These are phyloP conservation scores for Lagerstroemia speciosa DNA, from an alignment of 345 rosid genomes.

Conservation along the genomic window DNA sequence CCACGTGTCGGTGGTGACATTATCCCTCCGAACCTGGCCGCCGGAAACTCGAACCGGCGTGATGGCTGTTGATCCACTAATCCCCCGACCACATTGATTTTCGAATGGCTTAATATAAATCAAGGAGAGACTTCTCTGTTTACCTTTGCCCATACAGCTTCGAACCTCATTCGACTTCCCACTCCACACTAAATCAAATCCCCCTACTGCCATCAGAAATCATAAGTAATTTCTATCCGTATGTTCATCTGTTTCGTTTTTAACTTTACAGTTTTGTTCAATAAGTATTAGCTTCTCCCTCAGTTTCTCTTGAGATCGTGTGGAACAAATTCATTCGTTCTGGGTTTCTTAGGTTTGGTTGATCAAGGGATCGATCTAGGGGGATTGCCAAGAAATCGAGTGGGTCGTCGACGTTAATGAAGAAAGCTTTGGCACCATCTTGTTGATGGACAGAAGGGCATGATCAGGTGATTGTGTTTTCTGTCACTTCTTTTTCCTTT, in stretches of 20 bases:
- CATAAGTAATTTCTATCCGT: too few relatives aligned
- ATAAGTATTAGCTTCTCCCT: not conserved
- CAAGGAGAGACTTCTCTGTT: not conserved
- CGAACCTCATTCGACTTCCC: not conserved
- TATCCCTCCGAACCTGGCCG: constrained; percentile 44
- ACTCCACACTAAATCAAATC: not conserved
- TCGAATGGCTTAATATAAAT: not conserved
- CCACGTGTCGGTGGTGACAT: constrained; percentile 53
- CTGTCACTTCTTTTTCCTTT: not conserved
- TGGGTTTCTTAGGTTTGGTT: not conserved
- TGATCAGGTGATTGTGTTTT: not conserved
- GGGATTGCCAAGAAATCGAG: not conserved
- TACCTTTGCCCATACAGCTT: not conserved
- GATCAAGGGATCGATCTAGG: not conserved
- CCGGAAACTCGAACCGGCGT: constrained; percentile 44
- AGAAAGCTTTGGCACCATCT: not conserved
- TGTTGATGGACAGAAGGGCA: not conserved
- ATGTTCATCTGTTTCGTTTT: too few relatives aligned
- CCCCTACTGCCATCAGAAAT: too few relatives aligned
- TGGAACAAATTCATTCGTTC: not conserved
- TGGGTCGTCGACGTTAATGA: not conserved
- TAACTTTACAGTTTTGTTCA: too few relatives aligned
- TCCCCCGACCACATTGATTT: not conserved
- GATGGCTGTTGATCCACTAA: not conserved
- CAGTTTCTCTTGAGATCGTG: not conserved